Percentiles rank a stretch among this genome's conserved stretches.
These are phyloP conservation scores for Fonsecaea erecta DNA, from an alignment of 2,329 filamentous ascomycete genomes.

Conservation along the genomic window DNA sequence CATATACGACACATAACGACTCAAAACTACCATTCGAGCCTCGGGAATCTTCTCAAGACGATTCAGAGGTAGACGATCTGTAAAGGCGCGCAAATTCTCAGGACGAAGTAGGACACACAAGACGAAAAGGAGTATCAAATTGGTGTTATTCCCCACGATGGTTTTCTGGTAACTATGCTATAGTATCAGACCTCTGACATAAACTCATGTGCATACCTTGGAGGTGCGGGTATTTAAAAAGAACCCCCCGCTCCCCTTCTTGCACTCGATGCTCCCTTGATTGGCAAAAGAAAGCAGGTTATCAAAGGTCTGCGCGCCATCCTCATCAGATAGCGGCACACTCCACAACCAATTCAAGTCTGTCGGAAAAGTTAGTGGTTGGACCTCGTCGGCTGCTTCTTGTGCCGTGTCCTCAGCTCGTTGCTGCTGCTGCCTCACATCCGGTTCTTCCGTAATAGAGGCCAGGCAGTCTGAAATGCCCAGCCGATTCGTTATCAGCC, in stretches of 20 bases:
- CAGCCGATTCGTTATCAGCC: neutral
- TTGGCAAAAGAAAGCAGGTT: slow-evolving; percentile 29
- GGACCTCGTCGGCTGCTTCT: neutral
- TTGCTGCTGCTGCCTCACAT: neutral
- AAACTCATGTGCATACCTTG: too few relatives aligned
- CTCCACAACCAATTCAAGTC: slow-evolving; percentile 25
- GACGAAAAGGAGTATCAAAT: too few relatives aligned
- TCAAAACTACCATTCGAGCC: too few relatives aligned
- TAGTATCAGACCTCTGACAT: too few relatives aligned
- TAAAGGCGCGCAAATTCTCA: too few relatives aligned
- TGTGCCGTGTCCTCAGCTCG: neutral
- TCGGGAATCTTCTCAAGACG: too few relatives aligned
- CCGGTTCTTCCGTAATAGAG: neutral
- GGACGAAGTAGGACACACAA: too few relatives aligned
- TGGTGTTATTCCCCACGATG: too few relatives aligned
- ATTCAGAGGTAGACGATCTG: too few relatives aligned
- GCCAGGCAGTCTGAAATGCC: neutral
- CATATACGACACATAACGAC: too few relatives aligned
- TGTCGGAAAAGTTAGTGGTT: slow-evolving; percentile 9
- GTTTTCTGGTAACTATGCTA: too few relatives aligned
- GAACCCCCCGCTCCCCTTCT: neutral
- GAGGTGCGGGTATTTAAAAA: too few relatives aligned
- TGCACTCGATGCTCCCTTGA: slow-evolving; percentile 19
- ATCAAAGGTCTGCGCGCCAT: slow-evolving; percentile 25
- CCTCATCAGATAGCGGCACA: slow-evolving; percentile 16